Evolutionary conservation across 257 asterid species (phyloP), one percentile per base, ranked within the genome.

Genomic region (Voacanga thouarsii): DNA sequence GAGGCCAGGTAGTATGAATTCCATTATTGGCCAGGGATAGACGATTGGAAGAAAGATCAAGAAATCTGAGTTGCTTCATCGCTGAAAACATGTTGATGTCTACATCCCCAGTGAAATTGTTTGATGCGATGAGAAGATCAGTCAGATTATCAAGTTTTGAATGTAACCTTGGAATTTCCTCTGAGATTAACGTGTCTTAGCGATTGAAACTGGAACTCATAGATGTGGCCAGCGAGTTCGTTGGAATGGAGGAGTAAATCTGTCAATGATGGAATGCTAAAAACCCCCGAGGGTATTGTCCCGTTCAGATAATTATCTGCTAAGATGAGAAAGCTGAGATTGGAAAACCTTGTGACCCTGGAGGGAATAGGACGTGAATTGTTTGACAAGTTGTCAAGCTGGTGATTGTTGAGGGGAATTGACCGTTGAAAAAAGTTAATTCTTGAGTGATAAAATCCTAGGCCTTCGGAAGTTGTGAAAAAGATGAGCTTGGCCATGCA

Each of bases 101-200:
- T 26, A 77, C 43, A 53, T 72, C 59, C 16, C 85, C 83, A 26
- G 65, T 60, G 60, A 82, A 68, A 67, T 78, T 55, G 59, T 82
- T 82, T 16, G 75, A 75, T 33, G 82, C 68, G 61, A 82, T 41
- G 43, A 26, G 72, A 39, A 82, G 78, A 3, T 41, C 0, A 4
- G 24, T 28, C 53, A 76, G 67, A 39, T 76, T 70, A 24, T 69
- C 73, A 47, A 80, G 80, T 51, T 76, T 76, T 43, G 69, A 57
- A 63, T 76, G 47, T 67, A 82, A 82, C 63, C 28, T 65, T 41
- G 85, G 82, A 73, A 33, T 81, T 81, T 2, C 9, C 30, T 9
- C 19, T 33, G 12, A 81, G 28, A 24, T 0, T 0, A 26, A 76
- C 47, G 14, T 2, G 2, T 49, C 14, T 49, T 6, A 49, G 11